phyloP scores from a whole-genome alignment of 345 rosid genomes.

The Camelina laxa region DNA sequence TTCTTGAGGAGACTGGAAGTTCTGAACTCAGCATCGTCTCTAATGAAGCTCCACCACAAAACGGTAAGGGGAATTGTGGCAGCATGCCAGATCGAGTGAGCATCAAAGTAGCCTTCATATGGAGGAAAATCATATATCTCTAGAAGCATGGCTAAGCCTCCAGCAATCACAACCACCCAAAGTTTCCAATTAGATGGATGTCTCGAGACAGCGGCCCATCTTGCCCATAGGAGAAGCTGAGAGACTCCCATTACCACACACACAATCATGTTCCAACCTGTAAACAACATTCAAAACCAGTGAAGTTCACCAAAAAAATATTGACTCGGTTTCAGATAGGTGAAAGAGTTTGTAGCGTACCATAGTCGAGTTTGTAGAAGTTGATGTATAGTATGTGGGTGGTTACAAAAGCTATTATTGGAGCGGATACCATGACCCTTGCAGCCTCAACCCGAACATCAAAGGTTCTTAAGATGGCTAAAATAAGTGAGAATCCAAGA shows the following conservation, averaged over 20 bases:
- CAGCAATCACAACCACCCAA: conserved; percentile 67
- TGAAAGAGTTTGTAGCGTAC: conserved; percentile 41
- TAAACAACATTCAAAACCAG: conserved; percentile 10
- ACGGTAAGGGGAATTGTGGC: conserved; percentile 61
- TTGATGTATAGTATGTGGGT: conserved; percentile 77
- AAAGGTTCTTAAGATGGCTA: conserved; percentile 66
- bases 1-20: conserved; percentile 53
- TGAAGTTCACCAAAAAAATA: conserved; percentile 3
- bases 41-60: conserved; percentile 81
- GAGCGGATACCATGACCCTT: conserved; percentile 81
- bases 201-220: conserved; percentile 59
- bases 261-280: conserved; percentile 78
- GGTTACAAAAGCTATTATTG: conserved; percentile 65
- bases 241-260: conserved; percentile 60
- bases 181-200: conserved; percentile 76
- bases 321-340: conserved; percentile 3
- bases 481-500: conserved; percentile 70
- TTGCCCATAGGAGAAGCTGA: conserved; percentile 68
- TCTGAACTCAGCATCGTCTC: conserved; percentile 64
- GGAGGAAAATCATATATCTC: conserved; percentile 86
- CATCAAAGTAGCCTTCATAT: conserved; percentile 62
- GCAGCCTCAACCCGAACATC: conserved; percentile 66
- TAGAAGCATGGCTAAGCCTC: conserved; percentile 67
- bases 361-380: conserved; percentile 63
- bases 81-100: conserved; percentile 81